Evolutionary conservation across 2,329 filamentous ascomycete species (phyloP).

Genomic region (Grosmannia serpens): DNA sequence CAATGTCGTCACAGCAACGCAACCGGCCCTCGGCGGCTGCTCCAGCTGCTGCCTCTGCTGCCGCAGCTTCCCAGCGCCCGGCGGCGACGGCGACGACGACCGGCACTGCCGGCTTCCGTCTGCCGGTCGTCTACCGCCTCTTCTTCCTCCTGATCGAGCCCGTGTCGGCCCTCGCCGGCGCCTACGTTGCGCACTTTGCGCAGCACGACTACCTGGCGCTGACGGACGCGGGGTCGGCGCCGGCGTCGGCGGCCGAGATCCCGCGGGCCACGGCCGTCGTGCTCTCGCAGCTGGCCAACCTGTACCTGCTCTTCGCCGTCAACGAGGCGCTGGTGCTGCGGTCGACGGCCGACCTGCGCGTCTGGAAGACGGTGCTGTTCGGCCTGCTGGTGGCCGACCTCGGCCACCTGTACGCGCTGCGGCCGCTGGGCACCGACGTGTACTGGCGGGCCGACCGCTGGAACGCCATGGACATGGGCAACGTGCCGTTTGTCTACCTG

Average conservation of each 20-base stretch:
- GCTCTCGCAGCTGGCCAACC: conserved; percentile 64
- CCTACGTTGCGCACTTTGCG: conserved; percentile 38
- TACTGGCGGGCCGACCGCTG: conserved; percentile 52
- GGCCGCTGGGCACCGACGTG: conserved; percentile 44
- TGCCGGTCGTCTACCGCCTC: conserved; percentile 42
- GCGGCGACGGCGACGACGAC: background rate
- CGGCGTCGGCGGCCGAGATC: conserved; percentile 26
- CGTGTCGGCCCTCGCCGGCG: conserved; percentile 38
- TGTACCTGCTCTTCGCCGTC: conserved; percentile 66
- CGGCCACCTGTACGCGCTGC: conserved; percentile 60
- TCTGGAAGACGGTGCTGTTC: conserved; percentile 59
- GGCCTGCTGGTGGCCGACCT: conserved; percentile 64
- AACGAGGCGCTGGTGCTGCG: conserved; percentile 69
- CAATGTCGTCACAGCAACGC: background rate
- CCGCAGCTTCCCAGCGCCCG: too few relatives aligned
- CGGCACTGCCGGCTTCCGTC: background rate
- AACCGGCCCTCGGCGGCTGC: background rate
- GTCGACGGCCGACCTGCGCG: conserved; percentile 51
- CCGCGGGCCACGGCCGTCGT: conserved; percentile 53
- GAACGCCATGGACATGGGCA: conserved; percentile 59
- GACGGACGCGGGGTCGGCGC: conserved; percentile 44
- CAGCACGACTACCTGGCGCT: conserved; percentile 48
- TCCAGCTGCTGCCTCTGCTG: too few relatives aligned
- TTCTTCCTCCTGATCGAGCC: conserved; percentile 70
- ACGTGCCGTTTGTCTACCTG: conserved; percentile 58